Base-by-base conservation (phyloP, 1,284 basidiomycete species). In the Rhodotorula mucilaginosa region DNA sequence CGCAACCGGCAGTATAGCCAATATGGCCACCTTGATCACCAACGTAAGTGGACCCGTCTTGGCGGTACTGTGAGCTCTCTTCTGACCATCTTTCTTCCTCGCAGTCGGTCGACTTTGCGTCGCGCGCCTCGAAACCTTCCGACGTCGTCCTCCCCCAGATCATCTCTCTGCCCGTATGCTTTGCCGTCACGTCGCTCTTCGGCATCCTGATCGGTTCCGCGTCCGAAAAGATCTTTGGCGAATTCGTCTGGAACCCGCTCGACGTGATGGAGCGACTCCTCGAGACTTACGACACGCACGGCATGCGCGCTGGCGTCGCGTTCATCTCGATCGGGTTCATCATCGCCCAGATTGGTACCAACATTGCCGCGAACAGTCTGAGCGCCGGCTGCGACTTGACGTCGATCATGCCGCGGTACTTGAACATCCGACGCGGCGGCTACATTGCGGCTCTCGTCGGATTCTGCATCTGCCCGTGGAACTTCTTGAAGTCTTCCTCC, bases 321-420 rank as follows among this genome's bases (percentile, higher is more conserved):
- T 93, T 92, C 83, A 92, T 93, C 79, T 83, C 88, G 19, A 85
- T 85, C 34, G 86, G 88, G 23, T 91, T 92, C 80, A 29, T 64
- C 46, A 52, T 61, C 52, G 61, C n/a, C 12, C 89, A 91, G 82
- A 82, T 85, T 65, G 76, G 82, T n/a, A 79, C 79, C 44, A 81
- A 81, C 73, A 47, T 73, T 21, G 67, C 71, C 2, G 91, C 92
- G 64, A 94, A 94, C 83, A 89, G 89, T 5, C 87, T 93, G 75
- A 89, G 88, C 51, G 91, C 91, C 7, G 91, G 92, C 10, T 91
- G 90, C 78, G 92, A 94, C 81, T 82, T 93, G 74, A 92, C 91
- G 1, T 88, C 91, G 4, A 84, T 93, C 49, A 84, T 88, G 76
- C 90, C 92, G 68, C 88, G 89, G 46, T 93, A 88, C 82, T 88